Percentiles rank a stretch among this genome's conserved stretches.
These are phyloP conservation scores for Trypanosoma rangeli DNA, from an alignment of 208 protist species.

Conservation along the genomic window DNA sequence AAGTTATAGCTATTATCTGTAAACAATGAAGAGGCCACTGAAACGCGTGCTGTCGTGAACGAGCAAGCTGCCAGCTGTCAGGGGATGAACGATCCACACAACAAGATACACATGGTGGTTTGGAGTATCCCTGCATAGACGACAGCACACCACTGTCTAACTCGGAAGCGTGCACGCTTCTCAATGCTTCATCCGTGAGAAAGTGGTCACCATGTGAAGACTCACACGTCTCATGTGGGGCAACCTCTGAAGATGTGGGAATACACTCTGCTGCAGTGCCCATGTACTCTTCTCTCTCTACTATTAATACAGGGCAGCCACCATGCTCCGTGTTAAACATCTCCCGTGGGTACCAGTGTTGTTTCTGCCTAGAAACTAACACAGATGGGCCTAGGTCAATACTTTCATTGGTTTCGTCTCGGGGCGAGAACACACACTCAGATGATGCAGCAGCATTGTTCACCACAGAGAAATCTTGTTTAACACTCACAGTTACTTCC, in stretches of 20 bases:
- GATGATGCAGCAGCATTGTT: background rate
- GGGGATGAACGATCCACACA: constrained; percentile 54
- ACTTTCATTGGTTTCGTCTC: background rate
- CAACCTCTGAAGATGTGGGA: background rate
- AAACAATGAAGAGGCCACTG: constrained; percentile 65
- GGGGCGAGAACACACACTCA: background rate
- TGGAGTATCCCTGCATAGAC: background rate
- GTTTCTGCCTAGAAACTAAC: background rate
- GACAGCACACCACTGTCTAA: constrained; percentile 8
- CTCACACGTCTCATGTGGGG: background rate
- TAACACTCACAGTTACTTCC: background rate
- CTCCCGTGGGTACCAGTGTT: background rate
- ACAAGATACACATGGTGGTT: constrained; percentile 47
- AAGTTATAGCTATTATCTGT: constrained; percentile 54
- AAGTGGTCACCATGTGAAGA: background rate
- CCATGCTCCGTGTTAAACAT: background rate
- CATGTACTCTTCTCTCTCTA: background rate
- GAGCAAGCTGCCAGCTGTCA: constrained; percentile 49
- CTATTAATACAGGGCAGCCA: background rate
- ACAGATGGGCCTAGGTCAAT: background rate
- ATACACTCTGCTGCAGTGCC: background rate
- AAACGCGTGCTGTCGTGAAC: constrained; percentile 56
- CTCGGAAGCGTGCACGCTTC: constrained; percentile 6
- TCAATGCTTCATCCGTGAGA: constrained; percentile 2
- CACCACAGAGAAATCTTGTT: background rate